These are phyloP conservation scores for Aspergillus aculeatinus DNA, from an alignment of 2,329 filamentous ascomycete species.

Conservation along the genomic window DNA sequence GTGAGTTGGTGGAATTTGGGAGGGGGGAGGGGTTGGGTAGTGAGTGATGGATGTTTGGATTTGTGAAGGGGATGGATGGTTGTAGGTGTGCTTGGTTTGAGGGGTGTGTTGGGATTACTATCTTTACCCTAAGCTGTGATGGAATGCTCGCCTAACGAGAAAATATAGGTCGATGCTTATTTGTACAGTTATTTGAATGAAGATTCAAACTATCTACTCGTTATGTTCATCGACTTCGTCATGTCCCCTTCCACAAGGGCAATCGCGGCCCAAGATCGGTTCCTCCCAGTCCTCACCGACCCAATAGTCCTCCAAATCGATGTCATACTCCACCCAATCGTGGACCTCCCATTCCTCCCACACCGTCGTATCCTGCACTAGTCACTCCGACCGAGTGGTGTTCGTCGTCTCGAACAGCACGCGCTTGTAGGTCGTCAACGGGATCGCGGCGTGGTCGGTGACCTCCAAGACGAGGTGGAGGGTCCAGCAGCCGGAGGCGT, in stretches of 20 bases:
- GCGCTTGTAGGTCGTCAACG: conserved; percentile 24
- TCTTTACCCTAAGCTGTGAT: too few relatives aligned
- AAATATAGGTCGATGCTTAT: neutral
- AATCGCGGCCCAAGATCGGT: neutral
- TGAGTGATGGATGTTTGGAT: too few relatives aligned
- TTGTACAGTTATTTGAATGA: neutral
- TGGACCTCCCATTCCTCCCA: neutral
- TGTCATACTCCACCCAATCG: neutral
- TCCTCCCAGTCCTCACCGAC: neutral
- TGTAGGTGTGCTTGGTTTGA: too few relatives aligned
- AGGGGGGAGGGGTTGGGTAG: too few relatives aligned
- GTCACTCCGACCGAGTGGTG: neutral
- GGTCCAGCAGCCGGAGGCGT: conserved; percentile 12
- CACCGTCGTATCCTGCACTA: neutral
- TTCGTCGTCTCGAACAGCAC: conserved; percentile 25
- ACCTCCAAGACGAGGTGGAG: conserved; percentile 25
- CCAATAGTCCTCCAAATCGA: neutral
- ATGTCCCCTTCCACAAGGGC: neutral
- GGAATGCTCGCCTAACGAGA: too few relatives aligned
- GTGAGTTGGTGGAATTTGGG: too few relatives aligned
- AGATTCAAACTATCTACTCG: neutral
- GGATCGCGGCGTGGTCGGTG: conserved; percentile 19
- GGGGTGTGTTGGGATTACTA: too few relatives aligned
- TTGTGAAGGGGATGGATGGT: too few relatives aligned
- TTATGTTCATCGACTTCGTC: neutral